These are phyloP conservation scores for Gossypium laxum DNA, from an alignment of 441 rosid species.

Conservation along the genomic window DNA sequence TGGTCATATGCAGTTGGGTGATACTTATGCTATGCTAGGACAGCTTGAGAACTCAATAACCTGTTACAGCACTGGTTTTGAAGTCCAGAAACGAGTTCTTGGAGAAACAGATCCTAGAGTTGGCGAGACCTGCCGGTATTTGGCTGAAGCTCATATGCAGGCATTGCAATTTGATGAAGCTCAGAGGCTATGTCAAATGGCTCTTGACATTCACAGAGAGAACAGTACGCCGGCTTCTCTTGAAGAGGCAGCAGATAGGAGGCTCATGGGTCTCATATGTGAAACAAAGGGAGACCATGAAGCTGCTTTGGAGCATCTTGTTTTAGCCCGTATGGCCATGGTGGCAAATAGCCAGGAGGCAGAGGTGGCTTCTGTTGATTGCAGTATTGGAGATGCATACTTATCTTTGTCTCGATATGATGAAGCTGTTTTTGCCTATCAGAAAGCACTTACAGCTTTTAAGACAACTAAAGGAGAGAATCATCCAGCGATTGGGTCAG, in stretches of 20 bases:
- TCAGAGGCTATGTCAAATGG: slow-evolving; percentile 39
- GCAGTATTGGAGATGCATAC: slow-evolving; percentile 60
- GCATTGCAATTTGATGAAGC: slow-evolving; percentile 59
- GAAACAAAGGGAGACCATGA: slow-evolving; percentile 66
- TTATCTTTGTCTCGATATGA: slow-evolving; percentile 52
- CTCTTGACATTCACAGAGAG: slow-evolving; percentile 48
- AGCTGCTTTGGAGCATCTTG: slow-evolving; percentile 60
- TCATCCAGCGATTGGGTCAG: slow-evolving; percentile 54
- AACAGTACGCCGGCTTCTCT: slow-evolving; percentile 40
- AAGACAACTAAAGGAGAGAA: slow-evolving; percentile 60
- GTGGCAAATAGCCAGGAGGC: slow-evolving; percentile 53
- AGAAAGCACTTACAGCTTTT: slow-evolving; percentile 55
- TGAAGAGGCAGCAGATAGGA: slow-evolving; percentile 58
- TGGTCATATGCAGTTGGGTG: slow-evolving; percentile 69
- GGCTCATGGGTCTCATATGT: slow-evolving; percentile 69
- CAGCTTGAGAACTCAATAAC: slow-evolving; percentile 48
- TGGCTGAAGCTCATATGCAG: slow-evolving; percentile 63
- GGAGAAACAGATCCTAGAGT: slow-evolving; percentile 53
- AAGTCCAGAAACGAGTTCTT: slow-evolving; percentile 37
- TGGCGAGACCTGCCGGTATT: slow-evolving; percentile 59
- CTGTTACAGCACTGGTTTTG: slow-evolving; percentile 47
- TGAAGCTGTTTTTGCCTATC: slow-evolving; percentile 61
- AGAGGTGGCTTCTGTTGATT: slow-evolving; percentile 59
- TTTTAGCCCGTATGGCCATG: slow-evolving; percentile 66
- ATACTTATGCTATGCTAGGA: slow-evolving; percentile 58